A percentile compares a stretch with the other conserved stretches of the same genome.
Evolutionary conservation across 495 filamentous ascomycete species (phyloP).

Genomic region (Podospora sp.): DNA sequence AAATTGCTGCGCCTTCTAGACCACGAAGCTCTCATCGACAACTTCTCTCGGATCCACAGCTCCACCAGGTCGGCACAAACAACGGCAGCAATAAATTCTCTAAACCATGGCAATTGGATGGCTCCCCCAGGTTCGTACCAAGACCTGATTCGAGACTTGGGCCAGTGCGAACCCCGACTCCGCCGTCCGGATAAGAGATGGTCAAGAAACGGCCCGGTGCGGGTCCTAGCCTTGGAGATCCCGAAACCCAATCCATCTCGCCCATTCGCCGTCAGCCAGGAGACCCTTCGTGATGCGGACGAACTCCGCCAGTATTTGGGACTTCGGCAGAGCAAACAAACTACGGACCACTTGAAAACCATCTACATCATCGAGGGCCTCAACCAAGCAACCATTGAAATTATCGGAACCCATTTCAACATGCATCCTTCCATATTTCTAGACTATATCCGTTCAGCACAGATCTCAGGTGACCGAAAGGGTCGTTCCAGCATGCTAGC

Average conservation of each 20-base stretch:
- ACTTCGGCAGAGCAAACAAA: not conserved
- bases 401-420: not conserved
- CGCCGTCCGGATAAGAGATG: not conserved
- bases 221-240: not conserved
- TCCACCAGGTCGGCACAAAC: too few relatives aligned
- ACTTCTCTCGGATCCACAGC: too few relatives aligned
- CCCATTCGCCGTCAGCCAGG: not conserved
- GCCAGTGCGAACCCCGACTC: not conserved
- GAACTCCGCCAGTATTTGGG: not conserved
- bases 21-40: too few relatives aligned
- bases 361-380: not conserved
- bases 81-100: too few relatives aligned
- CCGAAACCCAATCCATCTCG: not conserved
- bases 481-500: not conserved
- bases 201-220: not conserved
- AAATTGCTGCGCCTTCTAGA: too few relatives aligned
- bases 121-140: not conserved
- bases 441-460: not conserved
- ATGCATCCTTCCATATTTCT: conserved; percentile 10
- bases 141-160: not conserved
- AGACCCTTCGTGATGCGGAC: not conserved
- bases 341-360: not conserved
- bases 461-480: not conserved
- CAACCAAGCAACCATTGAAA: not conserved
- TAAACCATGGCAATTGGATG: not conserved